These are phyloP conservation scores for Phytophthora citrophthora DNA, from an alignment of 352 stramenopile species.

Conservation along the genomic window DNA sequence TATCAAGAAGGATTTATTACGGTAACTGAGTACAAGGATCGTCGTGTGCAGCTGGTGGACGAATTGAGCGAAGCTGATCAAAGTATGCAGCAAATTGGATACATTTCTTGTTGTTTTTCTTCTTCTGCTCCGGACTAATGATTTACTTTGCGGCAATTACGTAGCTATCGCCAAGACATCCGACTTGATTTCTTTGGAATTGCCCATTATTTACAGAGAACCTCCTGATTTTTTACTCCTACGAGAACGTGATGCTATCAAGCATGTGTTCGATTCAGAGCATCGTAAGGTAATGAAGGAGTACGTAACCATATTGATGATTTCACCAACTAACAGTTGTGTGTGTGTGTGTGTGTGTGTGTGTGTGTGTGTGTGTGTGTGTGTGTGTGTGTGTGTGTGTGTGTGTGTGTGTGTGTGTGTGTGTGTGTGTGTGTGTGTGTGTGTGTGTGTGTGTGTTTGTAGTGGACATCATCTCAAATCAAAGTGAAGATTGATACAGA, in stretches of 20 bases:
- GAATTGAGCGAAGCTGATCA: slow-evolving; percentile 59
- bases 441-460: neutral
- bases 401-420: too few relatives aligned
- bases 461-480: slow-evolving; percentile 77
- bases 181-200: slow-evolving; percentile 54
- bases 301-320: too few relatives aligned
- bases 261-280: slow-evolving; percentile 81
- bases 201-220: slow-evolving; percentile 68
- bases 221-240: slow-evolving; percentile 69
- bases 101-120: neutral
- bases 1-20: slow-evolving; percentile 86
- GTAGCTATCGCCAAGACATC: slow-evolving; percentile 66
- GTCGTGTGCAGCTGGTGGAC: slow-evolving; percentile 67
- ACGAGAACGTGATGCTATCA: slow-evolving; percentile 74
- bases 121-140: neutral
- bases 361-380: too few relatives aligned
- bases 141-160: slow-evolving; percentile 4
- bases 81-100: slow-evolving; percentile 45
- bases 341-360: too few relatives aligned
- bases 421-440: too few relatives aligned
- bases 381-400: too few relatives aligned
- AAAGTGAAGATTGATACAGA: slow-evolving; percentile 77
- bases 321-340: too few relatives aligned
- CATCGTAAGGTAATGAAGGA: slow-evolving; percentile 52
- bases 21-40: slow-evolving; percentile 80